Evolutionary conservation across 2,329 filamentous ascomycete genomes (phyloP).

Genomic region (Phialocephala subalpina): DNA sequence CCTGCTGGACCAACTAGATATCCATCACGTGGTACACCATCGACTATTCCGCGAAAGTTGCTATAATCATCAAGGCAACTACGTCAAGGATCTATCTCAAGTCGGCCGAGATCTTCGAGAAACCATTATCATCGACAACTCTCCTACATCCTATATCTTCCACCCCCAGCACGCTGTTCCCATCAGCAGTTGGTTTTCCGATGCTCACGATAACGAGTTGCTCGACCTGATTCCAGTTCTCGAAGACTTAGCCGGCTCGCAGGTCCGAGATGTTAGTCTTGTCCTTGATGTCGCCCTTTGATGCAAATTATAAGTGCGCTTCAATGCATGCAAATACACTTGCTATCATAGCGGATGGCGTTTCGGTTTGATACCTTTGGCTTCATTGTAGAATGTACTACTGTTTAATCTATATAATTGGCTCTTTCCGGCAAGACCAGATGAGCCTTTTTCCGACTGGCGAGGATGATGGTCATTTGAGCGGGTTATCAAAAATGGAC

Average conservation of each 20-base stretch:
- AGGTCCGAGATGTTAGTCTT: constrained; percentile 95
- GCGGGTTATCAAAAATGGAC: constrained; percentile 35
- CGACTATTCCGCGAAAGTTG: constrained; percentile 97
- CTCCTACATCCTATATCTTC: constrained; percentile 98
- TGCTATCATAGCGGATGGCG: constrained; percentile 48
- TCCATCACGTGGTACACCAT: constrained; percentile 96
- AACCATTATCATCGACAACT: constrained; percentile 99
- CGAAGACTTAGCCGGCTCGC: constrained; percentile 88
- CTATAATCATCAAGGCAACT: constrained; percentile 99
- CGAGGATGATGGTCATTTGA: constrained; percentile 27
- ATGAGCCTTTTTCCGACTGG: constrained; percentile 29
- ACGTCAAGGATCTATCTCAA: constrained; percentile 98
- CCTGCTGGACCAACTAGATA: constrained; percentile 93
- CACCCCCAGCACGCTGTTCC: constrained; percentile 98
- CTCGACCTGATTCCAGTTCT: constrained; percentile 97
- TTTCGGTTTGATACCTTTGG: constrained; percentile 48
- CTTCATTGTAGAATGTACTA: constrained; percentile 49
- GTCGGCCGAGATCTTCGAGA: constrained; percentile 94
- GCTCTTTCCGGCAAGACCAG: constrained; percentile 39
- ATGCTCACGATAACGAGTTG: constrained; percentile 98
- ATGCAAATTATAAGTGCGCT: constrained; percentile 47
- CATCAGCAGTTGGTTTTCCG: constrained; percentile 99
- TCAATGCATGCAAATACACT: constrained; percentile 42
- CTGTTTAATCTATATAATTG: constrained; percentile 49
- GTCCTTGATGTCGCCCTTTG: constrained; percentile 90